Percentiles rank a stretch among this genome's conserved stretches.
phyloP scores from a whole-genome alignment of 179 eudicot species.

The Patellifolia procumbens region DNA sequence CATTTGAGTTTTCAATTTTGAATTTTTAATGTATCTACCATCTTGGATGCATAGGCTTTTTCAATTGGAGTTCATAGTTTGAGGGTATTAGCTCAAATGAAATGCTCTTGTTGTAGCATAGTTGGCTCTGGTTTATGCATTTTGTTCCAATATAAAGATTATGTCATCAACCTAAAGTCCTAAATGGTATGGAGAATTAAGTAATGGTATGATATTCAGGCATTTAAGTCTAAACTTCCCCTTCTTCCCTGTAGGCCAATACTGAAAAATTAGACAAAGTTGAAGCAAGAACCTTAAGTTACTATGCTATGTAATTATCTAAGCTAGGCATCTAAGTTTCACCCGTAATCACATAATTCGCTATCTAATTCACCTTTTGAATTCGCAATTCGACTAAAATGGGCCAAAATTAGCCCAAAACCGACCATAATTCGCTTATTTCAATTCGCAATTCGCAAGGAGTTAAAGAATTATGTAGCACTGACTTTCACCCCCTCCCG shows the following conservation, averaged over 20 bases:
- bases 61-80: no score
- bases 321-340: neutral
- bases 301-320: neutral
- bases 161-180: neutral
- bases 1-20: constrained; percentile 14
- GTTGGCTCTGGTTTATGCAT: constrained; percentile 7
- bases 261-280: neutral
- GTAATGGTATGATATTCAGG: neutral
- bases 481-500: neutral
- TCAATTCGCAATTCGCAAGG: no score
- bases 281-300: neutral
- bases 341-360: no score
- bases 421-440: no score
- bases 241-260: neutral
- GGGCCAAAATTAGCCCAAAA: no score
- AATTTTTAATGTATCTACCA: constrained; percentile 1
- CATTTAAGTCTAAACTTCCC: neutral
- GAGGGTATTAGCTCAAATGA: neutral
- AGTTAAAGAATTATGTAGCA: no score
- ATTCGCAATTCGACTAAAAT: no score
- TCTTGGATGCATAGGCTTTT: neutral
- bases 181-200: neutral
- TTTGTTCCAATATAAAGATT: neutral
- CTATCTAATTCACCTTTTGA: no score
- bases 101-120: neutral